Conservation (phyloP, 1,284 basidiomycete genomes). For the Moesziomyces globuligerus region DNA sequence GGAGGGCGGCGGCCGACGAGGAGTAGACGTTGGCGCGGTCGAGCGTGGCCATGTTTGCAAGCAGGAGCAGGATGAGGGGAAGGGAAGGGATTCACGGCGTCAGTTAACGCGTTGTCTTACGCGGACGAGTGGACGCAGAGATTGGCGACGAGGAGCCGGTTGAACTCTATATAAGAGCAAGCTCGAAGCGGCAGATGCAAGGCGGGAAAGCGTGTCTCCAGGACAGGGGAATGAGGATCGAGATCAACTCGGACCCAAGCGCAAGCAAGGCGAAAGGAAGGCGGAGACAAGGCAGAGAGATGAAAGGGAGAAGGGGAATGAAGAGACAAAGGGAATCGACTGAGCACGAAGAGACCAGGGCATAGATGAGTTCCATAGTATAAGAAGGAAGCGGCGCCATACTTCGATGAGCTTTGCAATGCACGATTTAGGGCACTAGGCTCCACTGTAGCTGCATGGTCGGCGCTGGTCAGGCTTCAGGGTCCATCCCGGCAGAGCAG, state of each 20-base stretch:
- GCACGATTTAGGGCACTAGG: no score
- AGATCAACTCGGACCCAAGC: constrained; percentile 20
- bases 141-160: constrained; percentile 6
- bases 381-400: no score
- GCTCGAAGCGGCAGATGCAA: not conserved
- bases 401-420: no score
- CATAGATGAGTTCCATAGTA: no score
- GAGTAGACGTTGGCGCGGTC: constrained; percentile 17
- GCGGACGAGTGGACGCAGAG: constrained; percentile 1
- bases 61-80: not conserved
- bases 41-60: constrained; percentile 15
- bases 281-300: not conserved
- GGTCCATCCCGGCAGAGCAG: no score
- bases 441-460: no score
- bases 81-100: constrained; percentile 2
- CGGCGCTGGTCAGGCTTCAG: no score
- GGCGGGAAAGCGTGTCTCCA: not conserved
- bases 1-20: constrained; percentile 14
- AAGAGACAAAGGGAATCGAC: no score
- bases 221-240: constrained; percentile 8
- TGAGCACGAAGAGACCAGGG: no score
- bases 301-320: not conserved
- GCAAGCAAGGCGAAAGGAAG: constrained; percentile 3
- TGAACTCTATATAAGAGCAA: constrained; percentile 15
- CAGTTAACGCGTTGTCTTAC: constrained; percentile 6